phyloP scores from a whole-genome alignment of 106 monocot genomes.

The Gastrodia elata region DNA sequence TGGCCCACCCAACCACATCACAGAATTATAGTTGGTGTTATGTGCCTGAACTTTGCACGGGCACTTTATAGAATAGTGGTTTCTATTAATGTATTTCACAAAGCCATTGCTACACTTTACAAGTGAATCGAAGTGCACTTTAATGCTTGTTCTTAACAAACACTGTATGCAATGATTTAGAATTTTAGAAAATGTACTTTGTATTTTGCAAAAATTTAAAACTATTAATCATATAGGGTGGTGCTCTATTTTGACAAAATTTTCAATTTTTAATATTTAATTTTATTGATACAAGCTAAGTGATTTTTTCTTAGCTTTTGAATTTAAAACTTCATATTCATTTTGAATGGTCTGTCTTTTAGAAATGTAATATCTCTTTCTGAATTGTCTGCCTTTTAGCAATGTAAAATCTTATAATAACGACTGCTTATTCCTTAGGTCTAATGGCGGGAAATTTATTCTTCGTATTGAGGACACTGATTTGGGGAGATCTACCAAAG shows the following conservation, averaged over 20 bases:
- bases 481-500: constrained; percentile 65
- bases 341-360: too few relatives aligned
- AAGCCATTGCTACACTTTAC: too few relatives aligned
- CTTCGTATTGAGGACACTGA: constrained; percentile 72
- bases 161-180: too few relatives aligned
- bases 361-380: neutral
- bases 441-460: constrained; percentile 65
- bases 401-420: neutral
- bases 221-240: neutral
- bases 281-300: neutral
- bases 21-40: too few relatives aligned
- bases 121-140: too few relatives aligned
- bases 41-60: too few relatives aligned
- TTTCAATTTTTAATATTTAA: neutral
- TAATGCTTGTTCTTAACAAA: neutral
- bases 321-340: neutral
- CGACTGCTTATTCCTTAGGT: constrained; percentile 22
- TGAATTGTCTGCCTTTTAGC: neutral
- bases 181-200: neutral
- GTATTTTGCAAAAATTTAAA: neutral
- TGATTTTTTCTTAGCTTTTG: neutral
- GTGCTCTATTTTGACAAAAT: neutral
- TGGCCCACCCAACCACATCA: too few relatives aligned
- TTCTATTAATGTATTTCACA: too few relatives aligned
- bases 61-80: too few relatives aligned